Percentiles rank a stretch among this genome's conserved stretches.
These are phyloP conservation scores for Alternaria sp. DNA, from an alignment of 2,329 filamentous ascomycete species.

Conservation along the genomic window DNA sequence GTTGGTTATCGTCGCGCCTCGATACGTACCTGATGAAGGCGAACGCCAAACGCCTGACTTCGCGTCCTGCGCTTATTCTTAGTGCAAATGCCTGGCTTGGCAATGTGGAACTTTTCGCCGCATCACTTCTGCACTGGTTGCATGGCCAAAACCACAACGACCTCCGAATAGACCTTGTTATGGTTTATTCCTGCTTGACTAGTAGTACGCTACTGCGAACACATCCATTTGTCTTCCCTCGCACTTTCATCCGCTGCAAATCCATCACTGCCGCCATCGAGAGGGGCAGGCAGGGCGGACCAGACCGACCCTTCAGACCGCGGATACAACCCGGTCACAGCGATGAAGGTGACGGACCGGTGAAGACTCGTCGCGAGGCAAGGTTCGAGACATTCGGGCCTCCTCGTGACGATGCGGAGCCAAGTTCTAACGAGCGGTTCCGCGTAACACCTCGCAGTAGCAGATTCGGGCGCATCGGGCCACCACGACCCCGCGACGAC, in stretches of 20 bases:
- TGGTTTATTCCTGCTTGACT: conserved; percentile 31
- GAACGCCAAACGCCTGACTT: conserved; percentile 23
- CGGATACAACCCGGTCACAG: conserved; percentile 16
- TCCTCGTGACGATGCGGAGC: conserved; percentile 10
- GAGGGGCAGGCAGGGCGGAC: conserved; percentile 32
- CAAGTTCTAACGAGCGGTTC: neutral
- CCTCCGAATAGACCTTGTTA: conserved; percentile 21
- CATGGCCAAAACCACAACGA: neutral
- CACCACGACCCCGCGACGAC: conserved; percentile 12
- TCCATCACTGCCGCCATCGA: conserved; percentile 48
- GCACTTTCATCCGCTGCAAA: conserved; percentile 39
- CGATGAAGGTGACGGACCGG: neutral
- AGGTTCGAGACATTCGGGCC: conserved; percentile 21
- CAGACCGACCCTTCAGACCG: conserved; percentile 20
- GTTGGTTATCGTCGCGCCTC: neutral
- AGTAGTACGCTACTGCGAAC: conserved; percentile 30
- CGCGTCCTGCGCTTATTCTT: conserved; percentile 17
- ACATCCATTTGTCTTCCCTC: conserved; percentile 24
- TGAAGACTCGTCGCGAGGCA: conserved; percentile 12
- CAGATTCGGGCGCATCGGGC: conserved; percentile 17
- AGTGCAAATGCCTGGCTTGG: conserved; percentile 18
- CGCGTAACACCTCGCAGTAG: conserved; percentile 9
- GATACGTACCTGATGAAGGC: conserved; percentile 1
- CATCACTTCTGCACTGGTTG: conserved; percentile 1
- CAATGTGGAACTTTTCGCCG: conserved; percentile 16